phyloP scores from a whole-genome alignment of 1,284 basidiomycete species.

The Rhodotorula sp. region DNA sequence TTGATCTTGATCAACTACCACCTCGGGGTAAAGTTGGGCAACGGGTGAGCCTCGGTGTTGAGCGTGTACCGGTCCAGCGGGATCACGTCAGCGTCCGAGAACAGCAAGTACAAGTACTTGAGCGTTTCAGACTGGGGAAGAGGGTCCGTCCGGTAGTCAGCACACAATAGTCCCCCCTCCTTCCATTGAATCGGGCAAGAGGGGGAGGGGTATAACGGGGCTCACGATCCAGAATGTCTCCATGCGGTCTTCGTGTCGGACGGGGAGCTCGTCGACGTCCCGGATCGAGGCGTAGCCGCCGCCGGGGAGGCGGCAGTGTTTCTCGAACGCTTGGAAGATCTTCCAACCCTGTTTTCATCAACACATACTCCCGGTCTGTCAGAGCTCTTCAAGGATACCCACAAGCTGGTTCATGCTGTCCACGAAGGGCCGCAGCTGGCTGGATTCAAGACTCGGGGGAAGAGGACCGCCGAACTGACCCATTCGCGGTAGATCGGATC shows the following conservation, averaged over 20 bases:
- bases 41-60: conserved; percentile 79
- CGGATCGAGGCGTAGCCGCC: conserved; percentile 83
- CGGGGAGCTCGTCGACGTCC: conserved; percentile 75
- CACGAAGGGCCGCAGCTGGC: no score
- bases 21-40: conserved; percentile 61
- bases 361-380: no score
- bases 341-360: conserved; percentile 69
- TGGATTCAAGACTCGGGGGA: no score
- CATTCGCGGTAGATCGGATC: conserved; percentile 68
- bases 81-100: conserved; percentile 66
- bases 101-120: conserved; percentile 90
- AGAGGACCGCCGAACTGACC: conserved; percentile 4
- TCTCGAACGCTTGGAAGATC: conserved; percentile 86
- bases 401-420: no score
- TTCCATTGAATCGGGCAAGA: neutral
- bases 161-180: no score
- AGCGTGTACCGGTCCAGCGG: conserved; percentile 73
- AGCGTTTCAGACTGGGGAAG: conserved; percentile 49
- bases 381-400: no score
- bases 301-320: conserved; percentile 67
- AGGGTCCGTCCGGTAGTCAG: neutral
- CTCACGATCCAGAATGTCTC: conserved; percentile 87
- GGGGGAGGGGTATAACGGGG: conserved; percentile 20
- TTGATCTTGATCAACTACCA: neutral
- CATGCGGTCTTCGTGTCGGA: conserved; percentile 78